phyloP scores from a whole-genome alignment of 176 grass and related monocot genomes.

The Hsuehochloa calcarea region DNA sequence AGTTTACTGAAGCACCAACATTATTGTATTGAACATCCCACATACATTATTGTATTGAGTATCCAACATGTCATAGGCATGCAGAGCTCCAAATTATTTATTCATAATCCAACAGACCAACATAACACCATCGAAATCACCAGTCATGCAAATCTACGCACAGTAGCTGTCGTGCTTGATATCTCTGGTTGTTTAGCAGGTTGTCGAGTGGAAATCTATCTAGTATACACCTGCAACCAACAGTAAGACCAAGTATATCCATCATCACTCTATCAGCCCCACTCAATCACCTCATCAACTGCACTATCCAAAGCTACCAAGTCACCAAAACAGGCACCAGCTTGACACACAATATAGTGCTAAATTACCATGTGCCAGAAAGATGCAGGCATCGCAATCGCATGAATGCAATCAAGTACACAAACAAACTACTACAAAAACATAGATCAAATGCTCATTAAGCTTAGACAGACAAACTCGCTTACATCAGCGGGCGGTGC shows the following conservation, averaged over 20 bases:
- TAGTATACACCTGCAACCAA: neutral
- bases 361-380: neutral
- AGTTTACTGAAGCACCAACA: neutral
- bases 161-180: neutral
- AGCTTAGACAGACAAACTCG: conserved; percentile 3
- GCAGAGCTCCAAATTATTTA: neutral
- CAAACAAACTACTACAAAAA: conserved; percentile 4
- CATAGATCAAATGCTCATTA: neutral
- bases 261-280: neutral
- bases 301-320: neutral
- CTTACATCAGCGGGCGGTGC: conserved; percentile 74
- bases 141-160: neutral
- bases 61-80: neutral
- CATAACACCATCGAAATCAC: neutral
- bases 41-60: neutral
- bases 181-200: neutral
- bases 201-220: neutral
- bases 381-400: neutral
- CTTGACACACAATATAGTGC: neutral
- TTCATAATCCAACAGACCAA: neutral
- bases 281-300: conserved; percentile 10
- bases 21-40: neutral
- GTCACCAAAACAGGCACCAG: neutral
- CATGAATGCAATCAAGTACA: neutral
- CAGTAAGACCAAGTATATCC: neutral